These are phyloP conservation scores for Barnettozyma hawaiiensis DNA, from an alignment of 1,139 yeast species.

Conservation along the genomic window DNA sequence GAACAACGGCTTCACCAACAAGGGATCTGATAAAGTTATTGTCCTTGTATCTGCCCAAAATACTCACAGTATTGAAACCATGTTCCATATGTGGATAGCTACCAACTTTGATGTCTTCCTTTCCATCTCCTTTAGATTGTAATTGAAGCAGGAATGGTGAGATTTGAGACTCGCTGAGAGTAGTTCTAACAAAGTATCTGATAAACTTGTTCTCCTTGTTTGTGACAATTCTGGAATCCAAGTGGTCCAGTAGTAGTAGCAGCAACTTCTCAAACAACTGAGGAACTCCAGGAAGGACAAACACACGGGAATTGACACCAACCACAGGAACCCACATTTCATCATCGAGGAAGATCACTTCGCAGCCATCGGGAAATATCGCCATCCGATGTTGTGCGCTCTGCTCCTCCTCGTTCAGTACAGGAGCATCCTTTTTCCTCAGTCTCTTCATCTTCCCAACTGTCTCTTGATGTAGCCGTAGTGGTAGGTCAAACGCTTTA, in stretches of 20 bases:
- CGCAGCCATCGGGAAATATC: conserved; percentile 51
- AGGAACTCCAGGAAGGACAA: conserved; percentile 80
- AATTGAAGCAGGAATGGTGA: conserved; percentile 56
- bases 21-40: conserved; percentile 37
- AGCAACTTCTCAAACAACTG: conserved; percentile 56
- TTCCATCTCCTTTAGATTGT: conserved; percentile 38
- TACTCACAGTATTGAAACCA: conserved; percentile 62
- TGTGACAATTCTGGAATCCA: conserved; percentile 19
- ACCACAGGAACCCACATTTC: conserved; percentile 82
- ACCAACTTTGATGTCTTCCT: conserved; percentile 57
- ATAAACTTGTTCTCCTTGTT: conserved; percentile 28
- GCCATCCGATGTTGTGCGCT: conserved; percentile 75
- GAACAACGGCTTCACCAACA: conserved; percentile 41
- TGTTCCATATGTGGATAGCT: conserved; percentile 74
- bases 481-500: conserved; percentile 49
- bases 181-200: conserved; percentile 60
- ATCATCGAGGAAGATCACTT: conserved; percentile 47
- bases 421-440: conserved; percentile 36
- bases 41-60: conserved; percentile 49
- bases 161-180: conserved; percentile 55
- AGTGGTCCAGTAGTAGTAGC: conserved; percentile 30
- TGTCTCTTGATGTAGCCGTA: conserved; percentile 51
- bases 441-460: conserved; percentile 53
- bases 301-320: conserved; percentile 53
- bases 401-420: conserved; percentile 40